Base-by-base conservation (phyloP, 768 basidiomycete genomes). In the Kwoniella dendrophila region DNA sequence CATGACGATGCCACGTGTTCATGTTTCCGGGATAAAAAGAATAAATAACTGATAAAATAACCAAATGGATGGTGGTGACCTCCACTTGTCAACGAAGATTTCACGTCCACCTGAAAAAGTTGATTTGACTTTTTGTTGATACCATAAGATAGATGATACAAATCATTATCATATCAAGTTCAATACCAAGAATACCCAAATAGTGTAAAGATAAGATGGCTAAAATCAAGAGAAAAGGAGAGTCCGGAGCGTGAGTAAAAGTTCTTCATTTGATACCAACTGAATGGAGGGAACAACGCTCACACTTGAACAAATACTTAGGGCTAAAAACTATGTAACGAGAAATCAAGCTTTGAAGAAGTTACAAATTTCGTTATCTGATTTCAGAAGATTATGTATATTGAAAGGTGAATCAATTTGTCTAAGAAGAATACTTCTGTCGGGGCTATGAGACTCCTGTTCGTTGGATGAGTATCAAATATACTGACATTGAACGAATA, bases 341-440 rank as follows among this genome's bases (percentile, higher is more conserved):
- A 86, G 96, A 22, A 90, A 91, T 56, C 82, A 87, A 47, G 94
- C 96, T 20, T 83, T 98, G 60, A 95, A 92, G 80, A 98, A 92
- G 81, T 83, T 98, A 11, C 96, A 99, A 81, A 92, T 92, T 78
- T 94, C 96, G 41, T 83, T 99, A 29, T 90, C 92, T 45, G 96
- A 99, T 80, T 99, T 99, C 81, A 86, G 96, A 58, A 85, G 96
- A 57, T 82, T 99, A 34, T 99, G 96, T 80, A 99, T 99, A 68
- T 82, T 99, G 70, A 99, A 99, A 83, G 96, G 95, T 92, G 68
- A 54, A 83, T 77, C 8, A 30, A 22, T 32, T 10, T 29, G 14
- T 43, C 24, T 38, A 2, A 24, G 59, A 36, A 8, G 36, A 38
- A 38, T 38, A 8, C 36, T 38, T 18, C 36, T 38, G 8, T 38